Base-by-base conservation (phyloP, 257 asterid species). In the Solanum bulbocastanum region DNA sequence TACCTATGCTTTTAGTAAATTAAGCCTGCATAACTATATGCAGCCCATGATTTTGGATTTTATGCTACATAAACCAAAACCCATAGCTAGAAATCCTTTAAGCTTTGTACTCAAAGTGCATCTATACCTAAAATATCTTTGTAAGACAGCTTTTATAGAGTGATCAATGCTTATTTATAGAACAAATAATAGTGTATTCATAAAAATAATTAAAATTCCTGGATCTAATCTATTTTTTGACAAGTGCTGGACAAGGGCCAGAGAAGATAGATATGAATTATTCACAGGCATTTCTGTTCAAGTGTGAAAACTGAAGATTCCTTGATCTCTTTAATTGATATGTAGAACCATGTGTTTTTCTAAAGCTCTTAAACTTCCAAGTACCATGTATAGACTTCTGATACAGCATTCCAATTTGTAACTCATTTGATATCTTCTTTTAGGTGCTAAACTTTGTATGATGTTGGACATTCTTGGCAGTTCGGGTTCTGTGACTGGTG, bases 401-500 rank as follows among this genome's bases (percentile, higher is more conserved):
- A 46, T 35, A 83, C 35, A 73, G 27, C 84, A 62, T 46, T 35
- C 69, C 39, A 20, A 87, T 87, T 69, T 87, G 84, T 27, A 72
- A 85, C 88, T 71, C 69, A 46, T 27, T 73, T 88, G 46, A 65
- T 65, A 65, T 88, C 79, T 87, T 56, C 88, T 90, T 78, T 94
- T 86, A 96, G 99, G 98, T 91, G 99, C 99, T 89, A 96, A 96
- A 89, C 98, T 96, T 85, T 96, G 98, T 91, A 94, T 94, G 98
- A 93, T 95, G 82, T 58, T 92, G 90, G 98, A 97, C 93, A 90
- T 96, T 93, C 96, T 97, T 88, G 98, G 94, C 32, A 81, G 93
- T 86, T 93, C 95, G 10, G 99, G 99, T 86, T 93, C 99, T 85
- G 96, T 92, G 86, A 96, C 99, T 44, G 98, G 96, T 87, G 98